Evolutionary conservation across 2,329 filamentous ascomycete species (phyloP).

Genomic region (Clonostachys solani): DNA sequence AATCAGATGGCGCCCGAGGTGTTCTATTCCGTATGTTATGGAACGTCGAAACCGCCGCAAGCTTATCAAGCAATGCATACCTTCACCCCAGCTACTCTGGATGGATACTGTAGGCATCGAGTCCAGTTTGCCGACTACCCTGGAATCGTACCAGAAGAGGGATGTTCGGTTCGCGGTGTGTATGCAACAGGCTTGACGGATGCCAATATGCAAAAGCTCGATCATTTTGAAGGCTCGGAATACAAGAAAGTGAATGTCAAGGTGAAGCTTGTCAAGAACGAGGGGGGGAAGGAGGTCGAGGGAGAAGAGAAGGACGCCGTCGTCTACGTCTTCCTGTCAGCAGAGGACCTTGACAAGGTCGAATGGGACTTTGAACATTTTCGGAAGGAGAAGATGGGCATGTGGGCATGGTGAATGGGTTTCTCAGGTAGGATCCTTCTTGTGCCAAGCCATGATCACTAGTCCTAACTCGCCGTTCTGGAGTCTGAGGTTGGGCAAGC

Average conservation of each 20-base stretch:
- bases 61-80: constrained; percentile 50
- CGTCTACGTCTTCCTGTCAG: constrained; percentile 60
- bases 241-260: constrained; percentile 56
- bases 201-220: constrained; percentile 70
- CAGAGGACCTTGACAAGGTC: constrained; percentile 53
- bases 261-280: constrained; percentile 46
- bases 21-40: constrained; percentile 81
- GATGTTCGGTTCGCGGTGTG: constrained; percentile 65
- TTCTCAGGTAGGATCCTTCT: too few relatives aligned
- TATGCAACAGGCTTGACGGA: constrained; percentile 75
- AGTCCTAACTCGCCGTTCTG: too few relatives aligned
- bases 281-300: constrained; percentile 28
- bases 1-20: constrained; percentile 75
- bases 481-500: too few relatives aligned
- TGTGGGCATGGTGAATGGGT: constrained; percentile 26
- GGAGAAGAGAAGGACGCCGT: constrained; percentile 47
- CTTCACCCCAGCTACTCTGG: constrained; percentile 72
- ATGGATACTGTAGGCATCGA: constrained; percentile 65
- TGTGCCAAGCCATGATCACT: too few relatives aligned
- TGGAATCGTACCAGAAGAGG: constrained; percentile 58
- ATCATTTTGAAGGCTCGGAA: constrained; percentile 76
- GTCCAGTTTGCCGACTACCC: constrained; percentile 75
- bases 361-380: constrained; percentile 93
- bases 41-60: constrained; percentile 41
- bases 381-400: constrained; percentile 62